Conservation (phyloP, 2,329 filamentous ascomycete genomes). For the Coniella vitis region DNA sequence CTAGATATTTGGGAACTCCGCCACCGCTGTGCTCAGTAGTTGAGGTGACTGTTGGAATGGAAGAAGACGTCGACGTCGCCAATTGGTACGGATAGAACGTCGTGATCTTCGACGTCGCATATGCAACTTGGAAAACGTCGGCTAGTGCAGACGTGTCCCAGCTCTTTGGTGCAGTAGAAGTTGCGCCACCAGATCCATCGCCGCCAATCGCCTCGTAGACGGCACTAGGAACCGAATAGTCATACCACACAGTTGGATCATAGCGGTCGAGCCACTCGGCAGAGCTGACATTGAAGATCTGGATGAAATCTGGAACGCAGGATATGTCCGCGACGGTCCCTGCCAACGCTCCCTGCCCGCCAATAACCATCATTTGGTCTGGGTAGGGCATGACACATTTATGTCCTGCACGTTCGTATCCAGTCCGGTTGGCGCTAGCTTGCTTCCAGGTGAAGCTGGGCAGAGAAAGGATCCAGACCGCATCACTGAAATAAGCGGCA, state of each 20-base stretch:
- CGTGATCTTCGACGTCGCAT: slow-evolving; percentile 49
- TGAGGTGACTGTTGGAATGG: slow-evolving; percentile 5
- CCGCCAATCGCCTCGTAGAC: slow-evolving; percentile 65
- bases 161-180: slow-evolving; percentile 50
- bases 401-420: slow-evolving; percentile 62
- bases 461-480: slow-evolving; percentile 75
- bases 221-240: slow-evolving; percentile 63
- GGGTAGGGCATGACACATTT: slow-evolving; percentile 70
- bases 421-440: slow-evolving; percentile 34
- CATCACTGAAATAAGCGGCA: slow-evolving; percentile 42
- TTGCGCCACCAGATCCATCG: slow-evolving; percentile 59
- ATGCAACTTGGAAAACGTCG: slow-evolving; percentile 47
- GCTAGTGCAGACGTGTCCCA: slow-evolving; percentile 46
- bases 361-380: slow-evolving; percentile 72
- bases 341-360: slow-evolving; percentile 48
- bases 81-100: slow-evolving; percentile 55
- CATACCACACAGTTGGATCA: slow-evolving; percentile 52
- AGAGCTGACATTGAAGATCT: slow-evolving; percentile 67
- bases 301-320: slow-evolving; percentile 48
- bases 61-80: slow-evolving; percentile 24
- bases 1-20: slow-evolving; percentile 49
- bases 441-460: slow-evolving; percentile 75
- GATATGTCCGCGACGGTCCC: slow-evolving; percentile 17
- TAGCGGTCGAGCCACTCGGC: slow-evolving; percentile 65
- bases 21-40: slow-evolving; percentile 23